Evolutionary conservation across 768 basidiomycete species (phyloP).

Genomic region (Suillus alpinus): DNA sequence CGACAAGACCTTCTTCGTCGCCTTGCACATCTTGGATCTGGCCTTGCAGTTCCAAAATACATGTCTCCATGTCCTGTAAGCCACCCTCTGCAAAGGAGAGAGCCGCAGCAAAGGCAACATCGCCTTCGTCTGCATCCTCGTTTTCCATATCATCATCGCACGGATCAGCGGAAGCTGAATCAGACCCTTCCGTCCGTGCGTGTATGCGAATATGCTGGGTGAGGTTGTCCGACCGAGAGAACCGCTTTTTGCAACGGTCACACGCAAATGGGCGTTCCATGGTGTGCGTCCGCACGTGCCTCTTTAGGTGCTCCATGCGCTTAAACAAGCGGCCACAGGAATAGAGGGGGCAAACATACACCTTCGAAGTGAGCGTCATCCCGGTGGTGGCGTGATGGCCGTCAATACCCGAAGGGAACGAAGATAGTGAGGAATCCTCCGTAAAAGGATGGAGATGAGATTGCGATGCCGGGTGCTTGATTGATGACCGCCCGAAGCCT

Average conservation of each 20-base stretch:
- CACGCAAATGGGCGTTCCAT: slow-evolving; percentile 85
- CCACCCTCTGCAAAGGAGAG: slow-evolving; percentile 24
- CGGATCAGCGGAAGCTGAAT: slow-evolving; percentile 24
- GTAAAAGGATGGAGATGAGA: slow-evolving; percentile 13
- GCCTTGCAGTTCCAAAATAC: slow-evolving; percentile 59
- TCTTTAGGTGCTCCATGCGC: slow-evolving; percentile 87
- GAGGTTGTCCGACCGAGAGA: slow-evolving; percentile 87
- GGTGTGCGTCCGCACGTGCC: slow-evolving; percentile 87
- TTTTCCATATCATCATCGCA: slow-evolving; percentile 32
- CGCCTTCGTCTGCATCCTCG: slow-evolving; percentile 34
- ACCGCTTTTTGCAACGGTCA: slow-evolving; percentile 71
- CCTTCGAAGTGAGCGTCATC: slow-evolving; percentile 47
- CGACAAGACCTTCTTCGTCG: slow-evolving; percentile 55
- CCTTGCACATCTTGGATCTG: slow-evolving; percentile 54
- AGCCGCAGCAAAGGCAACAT: slow-evolving; percentile 19
- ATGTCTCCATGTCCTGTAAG: slow-evolving; percentile 50
- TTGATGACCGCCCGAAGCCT: slow-evolving; percentile 19
- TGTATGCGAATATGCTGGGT: slow-evolving; percentile 86
- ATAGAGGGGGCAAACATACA: slow-evolving; percentile 79
- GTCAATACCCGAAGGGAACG: slow-evolving; percentile 20
- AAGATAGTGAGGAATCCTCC: slow-evolving; percentile 13
- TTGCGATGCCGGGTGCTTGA: slow-evolving; percentile 18
- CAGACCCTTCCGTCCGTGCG: slow-evolving; percentile 31
- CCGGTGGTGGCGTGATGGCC: slow-evolving; percentile 16
- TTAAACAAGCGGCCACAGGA: slow-evolving; percentile 87